Base-by-base conservation (phyloP, 345 rosid genomes). In the Aquilaria sinensis region DNA sequence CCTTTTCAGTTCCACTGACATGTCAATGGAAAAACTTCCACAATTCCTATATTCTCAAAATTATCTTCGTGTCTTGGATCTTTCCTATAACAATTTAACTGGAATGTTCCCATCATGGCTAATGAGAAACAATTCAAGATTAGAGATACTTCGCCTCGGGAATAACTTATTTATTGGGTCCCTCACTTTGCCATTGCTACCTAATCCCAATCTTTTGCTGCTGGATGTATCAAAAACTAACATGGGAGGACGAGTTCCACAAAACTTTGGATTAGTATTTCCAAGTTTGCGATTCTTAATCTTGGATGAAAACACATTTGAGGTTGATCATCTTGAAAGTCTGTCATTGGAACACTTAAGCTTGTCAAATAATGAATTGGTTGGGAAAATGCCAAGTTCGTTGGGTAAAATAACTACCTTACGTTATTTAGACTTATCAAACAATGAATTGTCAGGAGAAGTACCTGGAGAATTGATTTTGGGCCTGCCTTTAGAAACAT, bases 31-130 rank as follows among this genome's bases (percentile, higher is more conserved):
- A 2, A 1, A 62, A n/a, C 45, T 54, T 48, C 75, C 68, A 2
- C 52, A 10, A 14, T 77, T 77, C 33, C 57, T 73, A 1, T 30
- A 15, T 5, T 3, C 56, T 1, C 75, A 73, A 1, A 14, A 60
- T 37, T 48, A 64, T 10, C 43, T 77, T 43, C 47, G 37, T 32
- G 0, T 0, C 1, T 43, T 68, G 52, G 60, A 53, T 43, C 62
- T 73, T 2, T 56, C 55, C 10, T 6, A 43, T 1, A 31, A 12
- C 11, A 9, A n/a, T 2, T 6, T 77, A 10, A 43, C 3, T 0
- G 72, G 66, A 31, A 46, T 16, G 3, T 56, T 72, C 32, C 79
- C 73, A 3, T 0, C 3, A 46, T 78, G 82, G 82, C 54, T 75
- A 48, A 31, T 78, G 2, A 12, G n/a, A 13, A 78, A 75, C 61